phyloP scores from a whole-genome alignment of 2,329 filamentous ascomycete genomes.

The Remersonia thermophila region DNA sequence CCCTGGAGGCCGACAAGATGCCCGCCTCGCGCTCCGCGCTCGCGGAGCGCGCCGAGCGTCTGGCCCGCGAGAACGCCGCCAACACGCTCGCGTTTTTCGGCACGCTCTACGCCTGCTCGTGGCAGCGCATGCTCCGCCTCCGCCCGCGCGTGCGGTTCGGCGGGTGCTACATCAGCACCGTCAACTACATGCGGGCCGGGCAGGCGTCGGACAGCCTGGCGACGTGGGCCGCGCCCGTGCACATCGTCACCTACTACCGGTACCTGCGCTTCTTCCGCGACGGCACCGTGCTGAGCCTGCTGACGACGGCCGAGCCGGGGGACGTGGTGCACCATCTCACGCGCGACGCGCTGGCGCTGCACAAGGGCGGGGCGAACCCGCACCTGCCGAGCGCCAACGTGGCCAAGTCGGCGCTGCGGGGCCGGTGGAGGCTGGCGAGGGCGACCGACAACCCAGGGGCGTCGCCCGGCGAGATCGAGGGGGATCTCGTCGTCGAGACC shows the following conservation, averaged over 20 bases:
- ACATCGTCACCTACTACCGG: slow-evolving; percentile 95
- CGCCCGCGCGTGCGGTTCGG: slow-evolving; percentile 87
- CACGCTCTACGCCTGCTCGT: slow-evolving; percentile 37
- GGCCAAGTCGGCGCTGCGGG: slow-evolving; percentile 56
- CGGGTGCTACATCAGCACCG: slow-evolving; percentile 90
- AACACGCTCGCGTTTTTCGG: slow-evolving; percentile 31
- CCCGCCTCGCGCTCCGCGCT: slow-evolving; percentile 21
- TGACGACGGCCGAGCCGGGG: slow-evolving; percentile 69
- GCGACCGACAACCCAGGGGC: slow-evolving; percentile 21
- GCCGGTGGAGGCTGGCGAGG: slow-evolving; percentile 37
- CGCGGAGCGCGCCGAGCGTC: slow-evolving; percentile 23
- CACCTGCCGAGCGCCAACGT: slow-evolving; percentile 35
- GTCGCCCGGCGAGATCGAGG: slow-evolving; percentile 36
- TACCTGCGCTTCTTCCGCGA: slow-evolving; percentile 93
- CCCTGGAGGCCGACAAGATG: background rate
- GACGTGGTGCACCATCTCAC: slow-evolving; percentile 80
- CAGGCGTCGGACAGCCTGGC: slow-evolving; percentile 56
- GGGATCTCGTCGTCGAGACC: slow-evolving; percentile 72
- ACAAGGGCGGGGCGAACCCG: slow-evolving; percentile 25
- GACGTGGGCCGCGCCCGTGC: slow-evolving; percentile 71
- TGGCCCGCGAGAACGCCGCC: slow-evolving; percentile 20
- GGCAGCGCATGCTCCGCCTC: slow-evolving; percentile 61
- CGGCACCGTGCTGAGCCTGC: slow-evolving; percentile 67
- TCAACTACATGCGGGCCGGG: slow-evolving; percentile 84
- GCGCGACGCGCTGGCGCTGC: slow-evolving; percentile 49